Percentiles rank a stretch among this genome's conserved stretches.
These are phyloP conservation scores for Luvunga scandens DNA, from an alignment of 345 rosid species.

Conservation along the genomic window DNA sequence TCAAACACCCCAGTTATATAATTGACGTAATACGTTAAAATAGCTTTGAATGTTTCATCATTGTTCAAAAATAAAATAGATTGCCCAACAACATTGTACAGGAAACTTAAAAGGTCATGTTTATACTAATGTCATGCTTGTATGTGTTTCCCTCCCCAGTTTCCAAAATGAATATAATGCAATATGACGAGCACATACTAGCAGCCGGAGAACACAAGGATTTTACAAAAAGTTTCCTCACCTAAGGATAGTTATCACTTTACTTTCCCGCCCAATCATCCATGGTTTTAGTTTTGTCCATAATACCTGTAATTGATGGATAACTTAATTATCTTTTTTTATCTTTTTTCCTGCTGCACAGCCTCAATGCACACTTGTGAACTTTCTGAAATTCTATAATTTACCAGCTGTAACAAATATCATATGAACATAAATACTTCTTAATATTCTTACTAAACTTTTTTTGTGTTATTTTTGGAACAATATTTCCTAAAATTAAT, in stretches of 20 bases:
- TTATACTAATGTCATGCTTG: neutral
- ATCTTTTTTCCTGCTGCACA: no score
- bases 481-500: neutral
- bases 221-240: neutral
- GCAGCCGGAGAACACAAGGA: neutral
- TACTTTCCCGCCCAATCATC: neutral
- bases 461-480: neutral
- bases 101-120: neutral
- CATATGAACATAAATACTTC: neutral
- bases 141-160: neutral
- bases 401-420: no score
- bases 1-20: neutral
- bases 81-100: neutral
- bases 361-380: neutral
- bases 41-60: neutral
- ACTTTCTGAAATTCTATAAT: neutral
- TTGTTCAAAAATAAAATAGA: neutral
- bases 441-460: neutral
- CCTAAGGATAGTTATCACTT: neutral
- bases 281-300: neutral
- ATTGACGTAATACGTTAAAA: neutral
- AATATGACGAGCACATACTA: neutral
- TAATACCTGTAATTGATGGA: neutral
- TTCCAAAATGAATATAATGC: neutral
- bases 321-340: neutral